A percentile compares a stretch with the other conserved stretches of the same genome.
phyloP scores from a whole-genome alignment of 495 filamentous ascomycete species.

The Bathelium albidoporum region DNA sequence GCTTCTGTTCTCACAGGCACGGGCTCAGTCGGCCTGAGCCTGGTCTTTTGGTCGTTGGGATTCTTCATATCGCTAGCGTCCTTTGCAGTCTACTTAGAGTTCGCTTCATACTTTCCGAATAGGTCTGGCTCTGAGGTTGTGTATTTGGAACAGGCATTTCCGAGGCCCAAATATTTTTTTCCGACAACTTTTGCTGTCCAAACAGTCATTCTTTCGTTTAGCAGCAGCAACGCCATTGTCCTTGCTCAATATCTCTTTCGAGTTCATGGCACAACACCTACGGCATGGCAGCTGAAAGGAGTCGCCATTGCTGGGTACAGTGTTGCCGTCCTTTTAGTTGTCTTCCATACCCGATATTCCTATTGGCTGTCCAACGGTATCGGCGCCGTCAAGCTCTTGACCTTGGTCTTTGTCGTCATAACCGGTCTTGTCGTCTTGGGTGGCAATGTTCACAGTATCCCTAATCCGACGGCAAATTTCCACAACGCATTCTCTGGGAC shows the following conservation, averaged over 20 bases:
- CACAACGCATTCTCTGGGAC: constrained; percentile 45
- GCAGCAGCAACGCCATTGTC: constrained; percentile 51
- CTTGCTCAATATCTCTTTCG: constrained; percentile 48
- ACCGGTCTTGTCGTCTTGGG: constrained; percentile 52
- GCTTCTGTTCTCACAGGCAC: constrained; percentile 44
- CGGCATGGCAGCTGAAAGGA: constrained; percentile 51
- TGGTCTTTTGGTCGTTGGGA: constrained; percentile 55
- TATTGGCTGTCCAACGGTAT: constrained; percentile 45
- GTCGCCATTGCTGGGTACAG: constrained; percentile 52
- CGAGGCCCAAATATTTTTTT: constrained; percentile 50
- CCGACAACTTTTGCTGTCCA: constrained; percentile 52
- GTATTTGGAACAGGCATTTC: constrained; percentile 57
- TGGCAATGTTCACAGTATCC: constrained; percentile 43
- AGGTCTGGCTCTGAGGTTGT: constrained; percentile 55
- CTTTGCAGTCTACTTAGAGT: constrained; percentile 49
- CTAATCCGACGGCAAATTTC: constrained; percentile 49
- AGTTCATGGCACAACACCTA: constrained; percentile 37
- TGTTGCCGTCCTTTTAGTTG: constrained; percentile 40
- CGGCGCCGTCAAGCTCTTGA: constrained; percentile 46
- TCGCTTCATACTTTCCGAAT: constrained; percentile 52
- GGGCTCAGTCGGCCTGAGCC: constrained; percentile 48
- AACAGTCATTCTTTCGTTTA: constrained; percentile 50
- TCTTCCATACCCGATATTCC: constrained; percentile 46
- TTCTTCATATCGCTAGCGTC: constrained; percentile 41
- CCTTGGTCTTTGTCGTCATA: constrained; percentile 48